Evolutionary conservation across 768 basidiomycete genomes (phyloP).

Genomic region (Postia placenta): DNA sequence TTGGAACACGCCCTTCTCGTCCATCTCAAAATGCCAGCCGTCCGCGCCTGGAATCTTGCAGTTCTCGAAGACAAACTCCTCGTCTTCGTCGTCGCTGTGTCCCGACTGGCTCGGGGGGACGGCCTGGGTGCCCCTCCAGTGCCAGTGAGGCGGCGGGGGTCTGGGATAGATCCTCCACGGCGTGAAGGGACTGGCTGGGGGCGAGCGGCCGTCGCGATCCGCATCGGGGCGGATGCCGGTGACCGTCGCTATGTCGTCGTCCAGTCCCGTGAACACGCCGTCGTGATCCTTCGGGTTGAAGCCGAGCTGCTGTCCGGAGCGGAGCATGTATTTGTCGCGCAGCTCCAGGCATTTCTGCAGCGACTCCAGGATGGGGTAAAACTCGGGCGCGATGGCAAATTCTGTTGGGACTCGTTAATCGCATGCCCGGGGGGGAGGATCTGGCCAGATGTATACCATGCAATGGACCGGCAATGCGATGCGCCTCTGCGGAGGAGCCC

Average conservation of each 20-base stretch:
- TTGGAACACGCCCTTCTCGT: constrained; percentile 88
- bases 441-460: constrained; percentile 7
- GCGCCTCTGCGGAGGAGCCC: constrained; percentile 2
- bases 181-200: constrained; percentile 31
- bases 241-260: constrained; percentile 55
- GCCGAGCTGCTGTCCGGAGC: constrained; percentile 85
- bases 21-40: constrained; percentile 61
- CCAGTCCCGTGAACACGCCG: constrained; percentile 62
- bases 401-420: constrained; percentile 13
- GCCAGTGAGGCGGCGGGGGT: constrained; percentile 96
- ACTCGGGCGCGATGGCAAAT: constrained; percentile 16
- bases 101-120: constrained; percentile 14
- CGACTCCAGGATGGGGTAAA: constrained; percentile 47
- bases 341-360: constrained; percentile 84
- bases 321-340: constrained; percentile 91
- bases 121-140: constrained; percentile 53
- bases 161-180: constrained; percentile 89
- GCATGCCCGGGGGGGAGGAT: no score
- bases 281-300: constrained; percentile 95
- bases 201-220: constrained; percentile 24
- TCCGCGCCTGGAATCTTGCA: constrained; percentile 65
- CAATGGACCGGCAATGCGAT: neutral
- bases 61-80: constrained; percentile 65
- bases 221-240: constrained; percentile 63
- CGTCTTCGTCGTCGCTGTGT: constrained; percentile 24